Evolutionary conservation across 2,329 filamentous ascomycete genomes (phyloP), one percentile per base, ranked within the genome.

Genomic region (Penicillium crustosum): DNA sequence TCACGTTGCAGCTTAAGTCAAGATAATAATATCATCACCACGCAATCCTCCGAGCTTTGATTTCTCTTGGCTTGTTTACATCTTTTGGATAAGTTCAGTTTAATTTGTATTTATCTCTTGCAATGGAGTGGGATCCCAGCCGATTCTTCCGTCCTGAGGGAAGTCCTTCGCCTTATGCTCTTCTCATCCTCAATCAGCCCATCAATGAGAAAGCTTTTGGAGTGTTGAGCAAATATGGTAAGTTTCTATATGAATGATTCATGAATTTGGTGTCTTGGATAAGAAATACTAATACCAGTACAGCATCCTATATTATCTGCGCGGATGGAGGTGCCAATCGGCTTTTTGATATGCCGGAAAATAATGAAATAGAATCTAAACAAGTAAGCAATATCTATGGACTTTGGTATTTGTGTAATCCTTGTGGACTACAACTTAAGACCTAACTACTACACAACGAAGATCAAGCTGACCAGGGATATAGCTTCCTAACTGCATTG

Each of bases 301-400:
- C 65, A 90, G 88, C 89, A 52, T 78, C 77, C 23, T 82, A 87
- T 60, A 84, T 83, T 25, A 81, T 97, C 53, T 96, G 92, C 58
- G 94, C 92, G 29, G 94, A 99, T 77, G 94, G 93, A 55, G 94
- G 92, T 25, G 93, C 93, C 45, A 96, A 97, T 70, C 83, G 86
- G 38, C 82, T 97, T 21, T 81, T 83, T 63, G 75, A 85, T 63
- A 77, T 81, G 62, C 75, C 81, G 62, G 68, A 67, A 61, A 61
- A 50, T 29, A 66, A 60, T n/a, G 68, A 63, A 3, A 60, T 59
- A 29, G 71, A 74, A 61, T 64, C 59, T 50, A 69, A 52, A 23
- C 66, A 73, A 62, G 75, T 77, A 73, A 64, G 65, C 48, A 12
- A 48, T 27, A 42, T 39, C 17, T 49, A 42, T 41, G 9, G 12